phyloP scores from a whole-genome alignment of 2,329 filamentous ascomycete species.

The Epichloe hybrida region DNA sequence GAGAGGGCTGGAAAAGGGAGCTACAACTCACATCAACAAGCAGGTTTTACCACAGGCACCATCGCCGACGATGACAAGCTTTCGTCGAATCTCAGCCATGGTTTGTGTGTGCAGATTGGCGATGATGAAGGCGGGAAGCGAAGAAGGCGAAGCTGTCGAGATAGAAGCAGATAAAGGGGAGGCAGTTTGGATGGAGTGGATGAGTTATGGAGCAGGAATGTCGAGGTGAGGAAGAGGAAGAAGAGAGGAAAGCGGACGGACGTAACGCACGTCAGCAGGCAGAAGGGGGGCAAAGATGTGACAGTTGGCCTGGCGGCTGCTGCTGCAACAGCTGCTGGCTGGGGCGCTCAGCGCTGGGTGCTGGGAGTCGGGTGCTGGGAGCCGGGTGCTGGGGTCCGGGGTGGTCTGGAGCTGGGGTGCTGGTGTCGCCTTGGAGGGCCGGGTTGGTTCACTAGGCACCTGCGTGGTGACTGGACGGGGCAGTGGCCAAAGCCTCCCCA shows the following conservation, averaged over 20 bases:
- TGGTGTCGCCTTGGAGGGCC: too few relatives aligned
- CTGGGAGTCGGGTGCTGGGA: too few relatives aligned
- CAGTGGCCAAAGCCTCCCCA: too few relatives aligned
- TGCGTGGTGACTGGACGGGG: too few relatives aligned
- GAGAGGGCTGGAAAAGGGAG: constrained; percentile 1
- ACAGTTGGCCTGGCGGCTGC: neutral
- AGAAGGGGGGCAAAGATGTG: constrained; percentile 2
- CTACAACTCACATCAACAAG: constrained; percentile 86
- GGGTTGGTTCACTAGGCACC: too few relatives aligned
- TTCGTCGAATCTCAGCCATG: constrained; percentile 99
- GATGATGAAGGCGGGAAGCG: constrained; percentile 12
- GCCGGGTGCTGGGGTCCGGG: too few relatives aligned
- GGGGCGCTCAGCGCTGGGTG: neutral
- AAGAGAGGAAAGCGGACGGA: constrained; percentile 5
- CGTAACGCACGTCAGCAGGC: constrained; percentile 3
- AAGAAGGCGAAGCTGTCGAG: constrained; percentile 12
- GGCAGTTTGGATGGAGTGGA: constrained; percentile 4
- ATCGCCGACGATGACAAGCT: constrained; percentile 99
- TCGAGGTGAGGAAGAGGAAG: constrained; percentile 5
- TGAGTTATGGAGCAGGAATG: constrained; percentile 7
- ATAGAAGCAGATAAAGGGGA: constrained; percentile 16
- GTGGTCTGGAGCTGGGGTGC: too few relatives aligned
- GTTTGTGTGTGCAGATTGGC: constrained; percentile 17
- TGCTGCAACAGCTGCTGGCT: neutral
- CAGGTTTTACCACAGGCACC: constrained; percentile 99